These are phyloP conservation scores for Platanthera guangdongensis DNA, from an alignment of 106 monocot genomes.

Conservation along the genomic window DNA sequence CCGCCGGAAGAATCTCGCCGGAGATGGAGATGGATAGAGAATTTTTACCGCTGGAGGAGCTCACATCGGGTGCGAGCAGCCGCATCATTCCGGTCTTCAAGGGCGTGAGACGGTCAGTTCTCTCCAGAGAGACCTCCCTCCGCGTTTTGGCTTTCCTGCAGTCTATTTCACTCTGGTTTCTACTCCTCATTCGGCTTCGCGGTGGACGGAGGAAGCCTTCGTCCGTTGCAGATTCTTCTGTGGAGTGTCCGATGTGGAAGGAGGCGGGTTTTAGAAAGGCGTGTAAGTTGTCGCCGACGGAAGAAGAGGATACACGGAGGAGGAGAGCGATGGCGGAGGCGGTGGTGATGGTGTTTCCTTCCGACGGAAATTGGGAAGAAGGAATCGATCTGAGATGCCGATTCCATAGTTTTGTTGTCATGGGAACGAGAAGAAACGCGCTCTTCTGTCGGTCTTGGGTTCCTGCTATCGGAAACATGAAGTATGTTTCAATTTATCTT, in stretches of 20 bases:
- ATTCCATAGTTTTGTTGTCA: slow-evolving; percentile 33
- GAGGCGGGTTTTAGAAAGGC: not conserved
- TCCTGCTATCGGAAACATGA: slow-evolving; percentile 42
- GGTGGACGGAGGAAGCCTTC: slow-evolving; percentile 6
- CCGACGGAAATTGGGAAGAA: not conserved
- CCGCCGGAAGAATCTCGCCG: not conserved
- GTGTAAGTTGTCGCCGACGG: slow-evolving; percentile 15
- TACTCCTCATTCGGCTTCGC: slow-evolving; percentile 36
- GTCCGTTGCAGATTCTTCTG: slow-evolving; percentile 3
- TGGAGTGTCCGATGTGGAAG: not conserved
- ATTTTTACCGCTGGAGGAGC: slow-evolving; percentile 17
- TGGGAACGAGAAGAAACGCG: slow-evolving; percentile 48
- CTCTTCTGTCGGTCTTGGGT: slow-evolving; percentile 72
- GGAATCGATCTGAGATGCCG: not conserved
- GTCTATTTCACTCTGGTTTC: slow-evolving; percentile 50
- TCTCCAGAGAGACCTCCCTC: slow-evolving; percentile 23
- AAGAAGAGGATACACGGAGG: slow-evolving; percentile 45
- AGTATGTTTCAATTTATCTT: slow-evolving; percentile 21
- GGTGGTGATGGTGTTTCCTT: slow-evolving; percentile 20
- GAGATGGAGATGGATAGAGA: slow-evolving; percentile 6
- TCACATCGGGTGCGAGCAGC: slow-evolving; percentile 74
- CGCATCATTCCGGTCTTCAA: slow-evolving; percentile 52
- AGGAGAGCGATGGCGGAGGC: slow-evolving; percentile 45
- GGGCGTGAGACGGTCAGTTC: slow-evolving; percentile 27
- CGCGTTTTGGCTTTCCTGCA: slow-evolving; percentile 51